Base-by-base conservation (phyloP, 768 basidiomycete genomes). In the Auricularia sp. region DNA sequence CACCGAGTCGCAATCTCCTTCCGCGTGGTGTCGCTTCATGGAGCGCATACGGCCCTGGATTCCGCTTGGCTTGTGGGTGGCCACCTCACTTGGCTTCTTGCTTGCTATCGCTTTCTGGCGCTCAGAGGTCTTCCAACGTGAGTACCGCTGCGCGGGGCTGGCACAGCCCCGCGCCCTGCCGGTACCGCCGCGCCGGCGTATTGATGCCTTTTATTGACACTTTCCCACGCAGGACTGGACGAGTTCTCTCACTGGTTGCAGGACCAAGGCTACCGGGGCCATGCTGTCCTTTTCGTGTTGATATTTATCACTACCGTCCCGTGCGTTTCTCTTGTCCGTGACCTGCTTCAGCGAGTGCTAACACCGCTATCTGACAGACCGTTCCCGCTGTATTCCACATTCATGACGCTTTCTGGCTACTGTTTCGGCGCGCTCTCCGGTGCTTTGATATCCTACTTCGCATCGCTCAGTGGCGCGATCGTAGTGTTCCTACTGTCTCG, bases 401-500 rank as follows among this genome's bases (percentile, higher is more conserved):
- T 97, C 76, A 94, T 96, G 72, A 85, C 92, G 68, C 80, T 97
- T 69, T 90, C 92, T 54, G 94, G 94, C 29, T 96, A 96, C 74
- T 93, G 92, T 10, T 94, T 87, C 71, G 92, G 92, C 62, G 81
- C 90, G 24, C 88, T 86, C 85, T 81, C 81, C 58, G 94, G 94
- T 69, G 92, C 92, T 66, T 76, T 90, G 69, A 85, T 97, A 72
- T 94, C 91, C 39, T 97, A 96, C 75, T 79, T 83, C 65, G 90
- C 94, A 10, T 92, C 94, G 6, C 84, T 97, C 54, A 77, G 83
- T 1, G 94, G 94, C 64, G 94, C 94, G 14, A 77, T 95, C 62
- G 78, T 84, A 70, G 94, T 97, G 33, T 97, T 94, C 76, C 70
- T 85, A 59, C 73, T 92, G 14, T 94, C 92, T 24, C 86, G 92